These are phyloP conservation scores for Stygiomarasmius scandens DNA, from an alignment of 1,284 basidiomycete species.

Conservation along the genomic window DNA sequence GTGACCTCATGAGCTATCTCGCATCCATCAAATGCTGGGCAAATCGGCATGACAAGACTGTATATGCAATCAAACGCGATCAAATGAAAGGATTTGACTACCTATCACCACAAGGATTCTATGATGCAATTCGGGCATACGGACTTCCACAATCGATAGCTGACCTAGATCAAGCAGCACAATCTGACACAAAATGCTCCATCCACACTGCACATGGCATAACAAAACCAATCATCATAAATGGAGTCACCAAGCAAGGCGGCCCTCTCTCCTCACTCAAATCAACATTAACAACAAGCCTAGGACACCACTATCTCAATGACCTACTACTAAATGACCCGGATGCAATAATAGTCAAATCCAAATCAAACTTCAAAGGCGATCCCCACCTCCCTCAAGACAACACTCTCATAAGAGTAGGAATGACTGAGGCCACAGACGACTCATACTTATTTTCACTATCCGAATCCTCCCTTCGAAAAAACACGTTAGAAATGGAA, in stretches of 20 bases:
- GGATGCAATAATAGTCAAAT: slow-evolving; percentile 17
- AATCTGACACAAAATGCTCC: slow-evolving; percentile 18
- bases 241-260: slow-evolving; percentile 33
- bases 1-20: slow-evolving; percentile 33
- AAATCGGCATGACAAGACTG: slow-evolving; percentile 18
- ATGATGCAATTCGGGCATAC: slow-evolving; percentile 35
- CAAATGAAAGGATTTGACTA: slow-evolving; percentile 9
- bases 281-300: slow-evolving; percentile 31
- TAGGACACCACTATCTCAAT: slow-evolving; percentile 28
- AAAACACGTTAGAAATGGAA: slow-evolving; percentile 20
- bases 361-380: not conserved
- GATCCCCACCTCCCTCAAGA: slow-evolving; percentile 23
- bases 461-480: slow-evolving; percentile 5
- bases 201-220: slow-evolving; percentile 29
- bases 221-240: slow-evolving; percentile 24
- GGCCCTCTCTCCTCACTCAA: slow-evolving; percentile 29
- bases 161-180: slow-evolving; percentile 30
- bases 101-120: slow-evolving; percentile 28
- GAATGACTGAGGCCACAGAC: slow-evolving; percentile 25
- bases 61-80: slow-evolving; percentile 28
- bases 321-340: slow-evolving; percentile 17
- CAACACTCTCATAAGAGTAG: slow-evolving; percentile 1
- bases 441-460: slow-evolving; percentile 23
- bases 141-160: slow-evolving; percentile 29
- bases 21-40: slow-evolving; percentile 27